A percentile compares a stretch with the other conserved stretches of the same genome.
Evolutionary conservation across 129 eudicot genomes (phyloP).

Genomic region (Ambrosia artemisiifolia): DNA sequence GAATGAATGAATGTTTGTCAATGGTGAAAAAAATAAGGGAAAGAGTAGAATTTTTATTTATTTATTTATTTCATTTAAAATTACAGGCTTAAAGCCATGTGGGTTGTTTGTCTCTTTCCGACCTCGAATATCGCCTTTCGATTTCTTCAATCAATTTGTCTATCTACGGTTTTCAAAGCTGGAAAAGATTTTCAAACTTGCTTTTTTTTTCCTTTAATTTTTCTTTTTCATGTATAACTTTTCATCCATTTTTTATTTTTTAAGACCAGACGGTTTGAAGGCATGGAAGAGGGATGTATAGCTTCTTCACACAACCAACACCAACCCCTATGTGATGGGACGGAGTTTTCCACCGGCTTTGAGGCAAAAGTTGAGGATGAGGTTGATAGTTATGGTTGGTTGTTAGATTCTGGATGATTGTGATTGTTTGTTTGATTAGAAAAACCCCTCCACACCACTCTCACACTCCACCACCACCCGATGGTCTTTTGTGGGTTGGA

Average conservation of each 20-base stretch:
- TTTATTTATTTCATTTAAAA: slow-evolving; percentile 18
- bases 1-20: slow-evolving; percentile 41
- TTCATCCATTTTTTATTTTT: background rate
- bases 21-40: slow-evolving; percentile 35
- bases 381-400: too few relatives aligned
- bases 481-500: too few relatives aligned
- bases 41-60: slow-evolving; percentile 21
- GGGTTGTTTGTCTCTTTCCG: slow-evolving; percentile 45
- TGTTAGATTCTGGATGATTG: too few relatives aligned
- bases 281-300: too few relatives aligned
- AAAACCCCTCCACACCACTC: too few relatives aligned
- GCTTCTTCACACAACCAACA: too few relatives aligned
- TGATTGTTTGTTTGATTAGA: too few relatives aligned
- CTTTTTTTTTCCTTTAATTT: background rate
- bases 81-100: slow-evolving; percentile 35
- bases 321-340: too few relatives aligned
- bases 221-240: background rate
- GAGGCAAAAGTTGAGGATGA: too few relatives aligned
- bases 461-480: too few relatives aligned
- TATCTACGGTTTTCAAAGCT: slow-evolving; percentile 27
- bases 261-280: too few relatives aligned
- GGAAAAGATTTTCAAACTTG: background rate
- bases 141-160: slow-evolving; percentile 34
- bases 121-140: slow-evolving; percentile 32
- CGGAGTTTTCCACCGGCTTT: too few relatives aligned